Conservation (phyloP, 23 red algal genomes). For the Chondrus crispus region DNA sequence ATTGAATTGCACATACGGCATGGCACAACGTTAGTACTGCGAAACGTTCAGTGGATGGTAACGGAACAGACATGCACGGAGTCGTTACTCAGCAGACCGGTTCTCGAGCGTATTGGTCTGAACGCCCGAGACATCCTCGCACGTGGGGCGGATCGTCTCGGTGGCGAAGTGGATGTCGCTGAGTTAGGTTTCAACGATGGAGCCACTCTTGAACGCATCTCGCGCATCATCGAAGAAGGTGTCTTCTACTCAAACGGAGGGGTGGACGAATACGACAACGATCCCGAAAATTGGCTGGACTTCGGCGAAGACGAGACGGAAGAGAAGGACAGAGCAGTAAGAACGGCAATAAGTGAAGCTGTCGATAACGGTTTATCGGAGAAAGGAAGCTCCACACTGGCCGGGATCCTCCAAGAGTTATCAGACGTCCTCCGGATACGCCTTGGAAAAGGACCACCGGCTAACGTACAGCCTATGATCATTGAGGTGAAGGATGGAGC, state of each 20-base stretch:
- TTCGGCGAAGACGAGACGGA: not conserved
- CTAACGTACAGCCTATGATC: not conserved
- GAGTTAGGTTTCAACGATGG: too few relatives aligned
- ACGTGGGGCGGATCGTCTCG: not conserved
- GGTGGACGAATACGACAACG: too few relatives aligned
- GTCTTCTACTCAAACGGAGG: not conserved
- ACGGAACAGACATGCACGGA: not conserved
- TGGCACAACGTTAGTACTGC: not conserved
- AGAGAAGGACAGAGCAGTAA: not conserved
- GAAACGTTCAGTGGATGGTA: constrained; percentile 11
- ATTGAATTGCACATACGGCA: constrained; percentile 9
- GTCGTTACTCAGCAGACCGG: not conserved
- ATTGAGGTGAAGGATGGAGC: not conserved
- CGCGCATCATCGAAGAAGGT: not conserved
- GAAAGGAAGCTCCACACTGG: not conserved
- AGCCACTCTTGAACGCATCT: too few relatives aligned
- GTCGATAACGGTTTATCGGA: not conserved
- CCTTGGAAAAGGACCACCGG: not conserved
- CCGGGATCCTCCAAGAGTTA: not conserved
- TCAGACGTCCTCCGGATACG: constrained; percentile 1
- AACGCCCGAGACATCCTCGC: not conserved
- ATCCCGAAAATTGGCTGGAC: not conserved
- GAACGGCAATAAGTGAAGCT: not conserved
- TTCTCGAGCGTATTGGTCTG: not conserved
- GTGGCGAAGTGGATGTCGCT: not conserved